Evolutionary conservation across 192 early-diverging fungal species (phyloP).

Genomic region (Geranomyces michiganensis): DNA sequence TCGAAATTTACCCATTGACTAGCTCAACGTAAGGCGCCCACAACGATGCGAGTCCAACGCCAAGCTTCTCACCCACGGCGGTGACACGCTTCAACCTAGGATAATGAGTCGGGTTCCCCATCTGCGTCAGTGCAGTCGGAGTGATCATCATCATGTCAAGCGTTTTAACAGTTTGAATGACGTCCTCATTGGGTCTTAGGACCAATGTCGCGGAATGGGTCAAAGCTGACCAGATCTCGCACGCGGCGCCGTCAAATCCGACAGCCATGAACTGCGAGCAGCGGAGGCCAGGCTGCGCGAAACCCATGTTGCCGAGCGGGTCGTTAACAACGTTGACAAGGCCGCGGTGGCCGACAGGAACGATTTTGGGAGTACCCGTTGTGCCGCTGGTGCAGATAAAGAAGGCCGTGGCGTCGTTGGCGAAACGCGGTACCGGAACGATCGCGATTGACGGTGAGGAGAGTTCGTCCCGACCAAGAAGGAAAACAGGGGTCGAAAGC

Average conservation of each 20-base stretch:
- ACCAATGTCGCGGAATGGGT: conserved; percentile 8
- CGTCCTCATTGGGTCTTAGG: not conserved
- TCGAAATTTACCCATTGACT: conserved; percentile 34
- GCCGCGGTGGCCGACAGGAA: conserved; percentile 23
- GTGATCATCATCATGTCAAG: conserved; percentile 30
- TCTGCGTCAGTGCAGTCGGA: conserved; percentile 23
- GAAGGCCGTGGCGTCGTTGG: not conserved
- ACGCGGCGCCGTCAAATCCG: conserved; percentile 25
- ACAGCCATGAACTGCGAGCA: conserved; percentile 19
- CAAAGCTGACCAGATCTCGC: conserved; percentile 29
- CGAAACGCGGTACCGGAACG: not conserved
- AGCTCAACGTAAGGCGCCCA: not conserved
- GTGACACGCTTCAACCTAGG: conserved; percentile 21
- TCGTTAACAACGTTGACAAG: conserved; percentile 2
- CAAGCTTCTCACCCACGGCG: conserved; percentile 11
- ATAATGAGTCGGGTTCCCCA: conserved; percentile 25
- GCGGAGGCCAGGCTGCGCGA: not conserved
- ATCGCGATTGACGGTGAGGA: not conserved
- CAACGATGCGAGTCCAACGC: not conserved
- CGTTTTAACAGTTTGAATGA: conserved; percentile 10
- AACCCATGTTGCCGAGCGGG: not conserved
- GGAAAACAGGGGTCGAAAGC: not conserved
- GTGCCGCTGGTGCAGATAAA: conserved; percentile 45
- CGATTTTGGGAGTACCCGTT: conserved; percentile 45
- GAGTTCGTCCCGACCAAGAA: not conserved